phyloP scores from a whole-genome alignment of 2,329 filamentous ascomycete species.

The Furcasterigmium furcatum region DNA sequence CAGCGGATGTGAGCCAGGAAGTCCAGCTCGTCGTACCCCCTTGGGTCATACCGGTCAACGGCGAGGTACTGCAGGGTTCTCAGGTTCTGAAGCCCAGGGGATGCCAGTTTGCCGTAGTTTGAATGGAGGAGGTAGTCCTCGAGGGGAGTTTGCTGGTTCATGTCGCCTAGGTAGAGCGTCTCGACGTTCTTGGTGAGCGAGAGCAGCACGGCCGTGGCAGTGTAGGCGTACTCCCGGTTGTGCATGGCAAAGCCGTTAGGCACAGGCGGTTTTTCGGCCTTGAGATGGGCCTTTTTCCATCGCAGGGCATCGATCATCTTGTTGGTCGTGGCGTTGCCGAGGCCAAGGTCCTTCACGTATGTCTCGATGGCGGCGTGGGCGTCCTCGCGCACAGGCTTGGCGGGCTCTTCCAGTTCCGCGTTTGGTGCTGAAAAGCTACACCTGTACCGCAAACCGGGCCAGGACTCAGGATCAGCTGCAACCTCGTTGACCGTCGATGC shows the following conservation, averaged over 20 bases:
- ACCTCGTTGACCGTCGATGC: slow-evolving; percentile 3
- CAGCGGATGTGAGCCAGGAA: slow-evolving; percentile 5
- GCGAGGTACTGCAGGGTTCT: neutral
- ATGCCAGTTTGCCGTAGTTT: slow-evolving; percentile 6
- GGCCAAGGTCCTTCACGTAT: neutral
- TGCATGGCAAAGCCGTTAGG: neutral
- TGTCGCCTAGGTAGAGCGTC: neutral
- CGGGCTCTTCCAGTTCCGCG: neutral
- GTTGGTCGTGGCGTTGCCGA: neutral
- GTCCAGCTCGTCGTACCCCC: slow-evolving; percentile 2
- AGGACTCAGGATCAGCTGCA: neutral
- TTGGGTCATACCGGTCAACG: neutral
- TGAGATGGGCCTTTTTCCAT: slow-evolving; percentile 1
- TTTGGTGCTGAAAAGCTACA: neutral
- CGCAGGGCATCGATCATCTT: neutral
- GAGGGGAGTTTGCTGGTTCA: neutral
- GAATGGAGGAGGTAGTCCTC: slow-evolving; percentile 4
- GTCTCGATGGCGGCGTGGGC: neutral
- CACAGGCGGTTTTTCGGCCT: neutral
- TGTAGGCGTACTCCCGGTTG: slow-evolving; percentile 2
- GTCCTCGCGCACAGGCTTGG: neutral
- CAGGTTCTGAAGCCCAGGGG: slow-evolving; percentile 4
- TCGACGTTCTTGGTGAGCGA: slow-evolving; percentile 4
- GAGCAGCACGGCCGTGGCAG: neutral
- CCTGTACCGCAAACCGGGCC: neutral